Evolutionary conservation across 2,329 filamentous ascomycete species (phyloP).

Genomic region (Falciphora oryzae): DNA sequence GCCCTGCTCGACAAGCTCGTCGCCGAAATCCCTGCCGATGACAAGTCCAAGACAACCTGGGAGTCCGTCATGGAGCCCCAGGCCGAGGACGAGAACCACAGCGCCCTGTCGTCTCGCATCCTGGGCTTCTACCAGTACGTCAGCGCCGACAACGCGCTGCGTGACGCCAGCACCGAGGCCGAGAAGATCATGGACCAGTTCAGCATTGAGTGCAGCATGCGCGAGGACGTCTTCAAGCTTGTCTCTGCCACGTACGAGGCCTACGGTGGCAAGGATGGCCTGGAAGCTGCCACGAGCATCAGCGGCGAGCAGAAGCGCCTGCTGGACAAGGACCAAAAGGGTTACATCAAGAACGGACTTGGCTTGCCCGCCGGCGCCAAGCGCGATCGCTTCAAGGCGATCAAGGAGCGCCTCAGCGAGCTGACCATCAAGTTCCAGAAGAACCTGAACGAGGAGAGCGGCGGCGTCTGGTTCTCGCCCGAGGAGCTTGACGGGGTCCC

Average conservation of each 20-base stretch:
- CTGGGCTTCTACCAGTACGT: conserved; percentile 78
- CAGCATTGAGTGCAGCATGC: conserved; percentile 71
- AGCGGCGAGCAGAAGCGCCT: conserved; percentile 66
- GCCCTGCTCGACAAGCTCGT: conserved; percentile 62
- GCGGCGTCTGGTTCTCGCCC: conserved; percentile 71
- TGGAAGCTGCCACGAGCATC: conserved; percentile 48
- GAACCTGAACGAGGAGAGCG: conserved; percentile 76
- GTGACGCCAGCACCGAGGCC: conserved; percentile 71
- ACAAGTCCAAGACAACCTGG: conserved; percentile 48
- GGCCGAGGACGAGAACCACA: conserved; percentile 64
- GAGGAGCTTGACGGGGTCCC: conserved; percentile 73
- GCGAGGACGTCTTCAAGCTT: conserved; percentile 70
- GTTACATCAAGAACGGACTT: conserved; percentile 71
- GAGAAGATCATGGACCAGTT: conserved; percentile 74
- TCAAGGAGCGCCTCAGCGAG: conserved; percentile 72
- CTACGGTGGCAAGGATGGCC: conserved; percentile 34
- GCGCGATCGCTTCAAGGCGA: conserved; percentile 77
- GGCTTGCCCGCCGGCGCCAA: conserved; percentile 63
- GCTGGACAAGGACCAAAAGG: conserved; percentile 71
- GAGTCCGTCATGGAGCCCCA: conserved; percentile 58
- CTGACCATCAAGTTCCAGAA: conserved; percentile 72
- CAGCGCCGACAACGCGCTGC: conserved; percentile 59
- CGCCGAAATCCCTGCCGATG: conserved; percentile 47
- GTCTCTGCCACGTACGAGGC: conserved; percentile 54
- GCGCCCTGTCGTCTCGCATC: conserved; percentile 56